These are phyloP conservation scores for Serendipita sp. DNA, from an alignment of 768 basidiomycete genomes.

Conservation along the genomic window DNA sequence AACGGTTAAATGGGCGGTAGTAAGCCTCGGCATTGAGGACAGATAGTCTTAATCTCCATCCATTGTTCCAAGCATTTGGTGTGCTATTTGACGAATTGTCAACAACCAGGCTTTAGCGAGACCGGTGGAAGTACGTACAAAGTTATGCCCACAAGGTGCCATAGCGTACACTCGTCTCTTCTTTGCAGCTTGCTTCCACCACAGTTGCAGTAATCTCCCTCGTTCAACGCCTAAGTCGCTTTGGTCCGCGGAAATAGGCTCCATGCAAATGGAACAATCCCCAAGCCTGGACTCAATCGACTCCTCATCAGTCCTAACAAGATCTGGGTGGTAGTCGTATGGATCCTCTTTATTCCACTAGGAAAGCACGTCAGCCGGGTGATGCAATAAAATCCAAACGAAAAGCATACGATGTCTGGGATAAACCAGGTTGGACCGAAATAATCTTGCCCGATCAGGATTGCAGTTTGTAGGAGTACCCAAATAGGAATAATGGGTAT, in stretches of 20 bases:
- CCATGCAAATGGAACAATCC: slow-evolving; percentile 4
- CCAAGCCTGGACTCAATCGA: neutral
- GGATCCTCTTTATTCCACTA: neutral
- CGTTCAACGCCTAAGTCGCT: neutral
- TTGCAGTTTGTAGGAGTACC: neutral
- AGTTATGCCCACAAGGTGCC: slow-evolving; percentile 2
- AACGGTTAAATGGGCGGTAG: neutral
- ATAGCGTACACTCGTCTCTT: neutral
- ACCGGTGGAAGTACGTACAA: neutral
- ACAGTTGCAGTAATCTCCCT: neutral
- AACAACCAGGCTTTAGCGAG: neutral
- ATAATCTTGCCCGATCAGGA: neutral
- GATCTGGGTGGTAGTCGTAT: slow-evolving; percentile 5
- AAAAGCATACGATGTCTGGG: neutral
- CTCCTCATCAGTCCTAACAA: neutral
- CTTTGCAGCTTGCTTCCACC: slow-evolving; percentile 1
- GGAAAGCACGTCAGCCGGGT: neutral
- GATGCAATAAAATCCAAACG: neutral
- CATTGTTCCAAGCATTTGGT: slow-evolving; percentile 2
- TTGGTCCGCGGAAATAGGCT: slow-evolving; percentile 1
- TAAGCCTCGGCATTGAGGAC: slow-evolving; percentile 2
- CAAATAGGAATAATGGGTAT: neutral
- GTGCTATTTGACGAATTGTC: neutral
- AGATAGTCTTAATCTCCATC: slow-evolving; percentile 2
- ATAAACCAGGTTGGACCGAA: neutral